phyloP scores from a whole-genome alignment of 495 filamentous ascomycete genomes.

The Penicillium roqueforti region DNA sequence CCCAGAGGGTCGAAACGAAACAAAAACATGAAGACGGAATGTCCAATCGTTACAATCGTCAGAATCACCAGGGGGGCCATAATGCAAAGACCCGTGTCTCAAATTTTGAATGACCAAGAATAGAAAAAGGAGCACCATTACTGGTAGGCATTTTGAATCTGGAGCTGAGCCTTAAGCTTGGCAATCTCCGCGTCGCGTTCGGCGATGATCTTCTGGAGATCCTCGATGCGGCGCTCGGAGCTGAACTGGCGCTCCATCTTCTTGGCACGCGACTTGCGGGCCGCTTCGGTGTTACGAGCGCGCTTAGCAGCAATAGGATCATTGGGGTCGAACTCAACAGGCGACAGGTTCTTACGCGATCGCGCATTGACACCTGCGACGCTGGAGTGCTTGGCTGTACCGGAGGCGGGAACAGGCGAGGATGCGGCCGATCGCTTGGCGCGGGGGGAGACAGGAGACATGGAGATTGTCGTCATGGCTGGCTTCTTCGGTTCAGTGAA shows the following conservation, averaged over 20 bases:
- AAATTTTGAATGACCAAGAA: constrained; percentile 2
- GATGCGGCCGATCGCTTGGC: constrained; percentile 35
- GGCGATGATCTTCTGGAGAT: constrained; percentile 43
- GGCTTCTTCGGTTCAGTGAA: constrained; percentile 31
- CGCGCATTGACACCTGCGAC: constrained; percentile 67
- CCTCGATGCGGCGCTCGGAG: constrained; percentile 51
- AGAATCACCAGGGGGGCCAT: neutral
- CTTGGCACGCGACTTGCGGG: constrained; percentile 86
- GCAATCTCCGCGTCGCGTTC: constrained; percentile 62
- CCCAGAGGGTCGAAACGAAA: constrained; percentile 13
- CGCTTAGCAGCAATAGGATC: constrained; percentile 87
- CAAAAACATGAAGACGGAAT: constrained; percentile 11
- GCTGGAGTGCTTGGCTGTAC: constrained; percentile 57
- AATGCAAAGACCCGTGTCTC: neutral
- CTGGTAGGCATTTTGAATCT: constrained; percentile 17
- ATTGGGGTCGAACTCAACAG: constrained; percentile 53
- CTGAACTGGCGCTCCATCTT: constrained; percentile 67
- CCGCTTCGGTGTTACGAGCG: constrained; percentile 90
- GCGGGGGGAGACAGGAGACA: constrained; percentile 15
- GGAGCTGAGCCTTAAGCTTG: constrained; percentile 34
- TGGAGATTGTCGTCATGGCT: constrained; percentile 38
- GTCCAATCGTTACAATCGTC: constrained; percentile 4
- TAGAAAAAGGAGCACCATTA: constrained; percentile 17
- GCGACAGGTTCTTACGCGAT: constrained; percentile 73
- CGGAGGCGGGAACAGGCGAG: constrained; percentile 24